Evolutionary conservation across 495 filamentous ascomycete species (phyloP).

Genomic region (Barbatosphaeria neglecta): DNA sequence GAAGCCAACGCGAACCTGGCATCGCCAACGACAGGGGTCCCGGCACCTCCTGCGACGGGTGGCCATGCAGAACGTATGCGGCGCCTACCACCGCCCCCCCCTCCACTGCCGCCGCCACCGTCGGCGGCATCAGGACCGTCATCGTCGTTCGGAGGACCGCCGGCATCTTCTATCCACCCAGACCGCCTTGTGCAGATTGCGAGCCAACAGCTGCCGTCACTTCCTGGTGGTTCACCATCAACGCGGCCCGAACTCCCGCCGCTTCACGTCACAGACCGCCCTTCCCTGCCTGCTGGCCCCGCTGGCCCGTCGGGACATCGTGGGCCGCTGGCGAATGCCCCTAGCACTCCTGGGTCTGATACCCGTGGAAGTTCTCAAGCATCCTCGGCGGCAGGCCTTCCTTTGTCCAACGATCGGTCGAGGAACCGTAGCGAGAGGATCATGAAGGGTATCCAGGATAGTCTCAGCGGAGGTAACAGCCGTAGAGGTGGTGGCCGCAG

Average conservation of each 20-base stretch:
- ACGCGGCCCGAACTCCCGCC: slow-evolving; percentile 15
- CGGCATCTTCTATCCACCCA: slow-evolving; percentile 31
- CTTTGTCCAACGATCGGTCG: slow-evolving; percentile 1
- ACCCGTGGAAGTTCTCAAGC: background rate
- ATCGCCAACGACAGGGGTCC: slow-evolving; percentile 14
- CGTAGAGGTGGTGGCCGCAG: slow-evolving; percentile 21
- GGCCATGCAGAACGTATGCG: slow-evolving; percentile 34
- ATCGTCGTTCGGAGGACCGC: slow-evolving; percentile 11
- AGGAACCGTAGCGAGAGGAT: slow-evolving; percentile 21
- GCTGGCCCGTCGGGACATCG: slow-evolving; percentile 7
- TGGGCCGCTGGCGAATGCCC: slow-evolving; percentile 18
- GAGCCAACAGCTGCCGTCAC: slow-evolving; percentile 5
- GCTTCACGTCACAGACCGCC: slow-evolving; percentile 15
- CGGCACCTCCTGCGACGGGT: slow-evolving; percentile 14
- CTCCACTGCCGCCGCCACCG: slow-evolving; percentile 11
- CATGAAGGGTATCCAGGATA: slow-evolving; percentile 40
- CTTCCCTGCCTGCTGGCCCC: slow-evolving; percentile 3
- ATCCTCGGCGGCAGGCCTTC: background rate
- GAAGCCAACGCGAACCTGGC: slow-evolving; percentile 10
- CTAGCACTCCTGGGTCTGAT: slow-evolving; percentile 2
- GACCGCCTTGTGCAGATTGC: slow-evolving; percentile 34
- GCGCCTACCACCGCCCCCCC: slow-evolving; percentile 16
- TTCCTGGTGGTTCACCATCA: slow-evolving; percentile 4
- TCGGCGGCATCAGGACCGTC: slow-evolving; percentile 12
- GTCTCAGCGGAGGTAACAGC: slow-evolving; percentile 23